phyloP scores from a whole-genome alignment of 305 asterid species.

The Fraxinus sp. region DNA sequence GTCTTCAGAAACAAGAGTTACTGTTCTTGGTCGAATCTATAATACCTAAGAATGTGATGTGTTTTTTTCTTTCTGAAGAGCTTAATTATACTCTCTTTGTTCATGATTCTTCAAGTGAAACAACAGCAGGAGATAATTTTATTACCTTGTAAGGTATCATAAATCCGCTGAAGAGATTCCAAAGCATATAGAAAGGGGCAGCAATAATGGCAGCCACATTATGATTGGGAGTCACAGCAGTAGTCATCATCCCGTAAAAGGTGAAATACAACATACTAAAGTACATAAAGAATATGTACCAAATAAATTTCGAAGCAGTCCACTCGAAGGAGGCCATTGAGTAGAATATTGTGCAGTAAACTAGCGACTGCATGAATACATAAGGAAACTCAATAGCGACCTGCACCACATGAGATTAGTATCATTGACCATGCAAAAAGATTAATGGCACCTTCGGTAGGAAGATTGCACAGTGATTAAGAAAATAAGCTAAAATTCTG shows the following conservation, averaged over 20 bases:
- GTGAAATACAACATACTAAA: conserved; percentile 90
- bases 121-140: not conserved
- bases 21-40: not conserved
- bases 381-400: conserved; percentile 88
- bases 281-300: conserved; percentile 79
- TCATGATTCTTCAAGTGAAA: not conserved
- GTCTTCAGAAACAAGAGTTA: not conserved
- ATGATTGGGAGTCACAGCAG: conserved; percentile 95
- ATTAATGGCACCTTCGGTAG: not conserved
- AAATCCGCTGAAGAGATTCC: conserved; percentile 97
- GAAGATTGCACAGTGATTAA: not conserved
- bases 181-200: conserved; percentile 94
- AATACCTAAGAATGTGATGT: not conserved
- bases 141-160: conserved; percentile 94
- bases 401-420: conserved; percentile 41
- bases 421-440: not conserved
- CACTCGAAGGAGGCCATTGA: conserved; percentile 86
- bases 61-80: not conserved
- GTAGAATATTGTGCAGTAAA: conserved; percentile 74
- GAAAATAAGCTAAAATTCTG: conserved; percentile 9
- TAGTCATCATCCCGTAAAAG: conserved; percentile 95
- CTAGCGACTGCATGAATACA: conserved; percentile 66
- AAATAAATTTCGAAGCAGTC: conserved; percentile 57
- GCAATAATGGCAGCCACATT: conserved; percentile 80
- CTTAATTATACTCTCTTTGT: not conserved